These are phyloP conservation scores for Moniliophthora roreri DNA, from an alignment of 1,284 basidiomycete species.

Conservation along the genomic window DNA sequence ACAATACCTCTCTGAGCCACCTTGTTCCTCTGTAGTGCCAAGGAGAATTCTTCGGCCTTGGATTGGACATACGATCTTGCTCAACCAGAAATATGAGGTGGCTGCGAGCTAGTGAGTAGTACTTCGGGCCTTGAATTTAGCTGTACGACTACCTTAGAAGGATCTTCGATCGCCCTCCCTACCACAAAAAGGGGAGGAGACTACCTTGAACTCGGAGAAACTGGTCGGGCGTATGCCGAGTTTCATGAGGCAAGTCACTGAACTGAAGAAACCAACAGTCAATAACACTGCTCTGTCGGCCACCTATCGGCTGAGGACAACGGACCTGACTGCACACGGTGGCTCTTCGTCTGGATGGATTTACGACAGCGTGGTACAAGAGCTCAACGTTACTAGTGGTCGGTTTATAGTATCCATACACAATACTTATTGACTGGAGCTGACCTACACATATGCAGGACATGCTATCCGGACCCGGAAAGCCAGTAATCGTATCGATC, in stretches of 20 bases:
- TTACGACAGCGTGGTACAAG: constrained; percentile 9
- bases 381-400: constrained; percentile 10
- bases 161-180: background rate
- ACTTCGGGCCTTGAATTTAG: no score
- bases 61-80: constrained; percentile 6
- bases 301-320: background rate
- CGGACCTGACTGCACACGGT: constrained; percentile 1
- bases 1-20: background rate
- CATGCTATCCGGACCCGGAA: constrained; percentile 9
- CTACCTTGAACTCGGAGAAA: constrained; percentile 1
- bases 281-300: constrained; percentile 12
- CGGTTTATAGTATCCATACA: no score
- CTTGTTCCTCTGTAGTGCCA: constrained; percentile 10
- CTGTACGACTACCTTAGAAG: background rate
- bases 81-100: constrained; percentile 8
- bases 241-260: constrained; percentile 9
- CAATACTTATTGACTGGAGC: background rate
- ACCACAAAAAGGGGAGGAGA: no score
- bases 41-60: constrained; percentile 1
- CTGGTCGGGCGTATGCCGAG: constrained; percentile 8
- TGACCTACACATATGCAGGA: background rate
- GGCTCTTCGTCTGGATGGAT: constrained; percentile 11
- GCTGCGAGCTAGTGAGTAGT: constrained; percentile 15
- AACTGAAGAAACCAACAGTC: constrained; percentile 5
- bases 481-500: constrained; percentile 8